A percentile compares a stretch with the other conserved stretches of the same genome.
phyloP scores from a whole-genome alignment of 2,329 filamentous ascomycete genomes.

The Trichoderma simmonsii region DNA sequence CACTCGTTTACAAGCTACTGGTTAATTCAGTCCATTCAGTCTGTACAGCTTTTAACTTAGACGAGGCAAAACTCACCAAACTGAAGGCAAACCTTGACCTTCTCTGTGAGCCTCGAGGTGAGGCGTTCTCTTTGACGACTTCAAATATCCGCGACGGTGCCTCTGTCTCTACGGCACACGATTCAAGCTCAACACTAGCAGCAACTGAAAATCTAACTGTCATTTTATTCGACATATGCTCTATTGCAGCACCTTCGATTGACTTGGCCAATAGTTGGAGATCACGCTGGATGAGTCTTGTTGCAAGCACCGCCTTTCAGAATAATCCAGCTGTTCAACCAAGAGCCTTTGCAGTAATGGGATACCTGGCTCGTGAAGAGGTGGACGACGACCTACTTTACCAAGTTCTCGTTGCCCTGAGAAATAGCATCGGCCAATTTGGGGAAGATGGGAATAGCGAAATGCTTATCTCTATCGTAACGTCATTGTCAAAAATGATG shows the following conservation, averaged over 20 bases:
- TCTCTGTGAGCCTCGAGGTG: slow-evolving; percentile 57
- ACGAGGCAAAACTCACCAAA: slow-evolving; percentile 56
- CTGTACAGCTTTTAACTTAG: slow-evolving; percentile 62
- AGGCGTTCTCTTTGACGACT: slow-evolving; percentile 52
- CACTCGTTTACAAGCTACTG: slow-evolving; percentile 60
- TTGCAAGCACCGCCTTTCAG: slow-evolving; percentile 69
- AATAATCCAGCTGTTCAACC: slow-evolving; percentile 70
- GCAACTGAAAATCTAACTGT: slow-evolving; percentile 61
- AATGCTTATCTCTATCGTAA: slow-evolving; percentile 67
- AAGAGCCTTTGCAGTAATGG: slow-evolving; percentile 68
- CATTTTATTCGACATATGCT: slow-evolving; percentile 61
- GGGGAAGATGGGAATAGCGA: slow-evolving; percentile 62
- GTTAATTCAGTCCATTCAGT: slow-evolving; percentile 67
- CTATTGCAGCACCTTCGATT: slow-evolving; percentile 59
- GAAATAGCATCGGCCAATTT: slow-evolving; percentile 63
- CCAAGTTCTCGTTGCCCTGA: slow-evolving; percentile 65
- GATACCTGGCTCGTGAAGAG: slow-evolving; percentile 66
- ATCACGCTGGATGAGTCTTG: slow-evolving; percentile 70
- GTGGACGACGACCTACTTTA: slow-evolving; percentile 70
- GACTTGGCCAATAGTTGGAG: slow-evolving; percentile 68
- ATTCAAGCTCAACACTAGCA: slow-evolving; percentile 48
- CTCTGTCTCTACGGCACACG: slow-evolving; percentile 53
- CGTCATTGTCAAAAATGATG: slow-evolving; percentile 68
- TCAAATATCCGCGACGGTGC: slow-evolving; percentile 49
- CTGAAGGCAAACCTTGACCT: slow-evolving; percentile 55